Conservation (phyloP, 352 stramenopile species). For the Plasmopara viticola region DNA sequence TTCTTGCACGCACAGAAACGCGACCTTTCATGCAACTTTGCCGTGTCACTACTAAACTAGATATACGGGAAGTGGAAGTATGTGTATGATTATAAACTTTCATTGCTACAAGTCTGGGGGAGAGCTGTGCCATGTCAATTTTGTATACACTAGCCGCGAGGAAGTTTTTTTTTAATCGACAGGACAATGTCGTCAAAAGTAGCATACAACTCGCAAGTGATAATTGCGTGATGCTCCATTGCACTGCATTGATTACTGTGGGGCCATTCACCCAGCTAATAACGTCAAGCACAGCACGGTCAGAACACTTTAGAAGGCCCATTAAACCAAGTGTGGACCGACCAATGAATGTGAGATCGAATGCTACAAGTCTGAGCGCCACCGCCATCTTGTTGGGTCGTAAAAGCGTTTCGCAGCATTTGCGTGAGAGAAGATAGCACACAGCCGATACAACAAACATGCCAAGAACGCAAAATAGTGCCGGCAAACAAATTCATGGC, state of each 20-base stretch:
- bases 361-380: constrained; percentile 11
- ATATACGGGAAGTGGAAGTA: too few species aligned
- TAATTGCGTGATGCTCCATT: constrained; percentile 27
- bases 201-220: constrained; percentile 29
- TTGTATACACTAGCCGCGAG: constrained; percentile 19
- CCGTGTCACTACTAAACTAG: neutral
- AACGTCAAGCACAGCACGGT: neutral
- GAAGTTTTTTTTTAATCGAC: constrained; percentile 50
- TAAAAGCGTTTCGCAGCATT: neutral
- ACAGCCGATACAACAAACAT: constrained; percentile 20
- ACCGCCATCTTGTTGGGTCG: constrained; percentile 7
- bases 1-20: too few species aligned
- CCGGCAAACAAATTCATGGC: constrained; percentile 22
- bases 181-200: constrained; percentile 42
- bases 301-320: constrained; percentile 4
- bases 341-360: constrained; percentile 17
- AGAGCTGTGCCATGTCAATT: constrained; percentile 35
- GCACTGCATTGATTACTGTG: constrained; percentile 5
- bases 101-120: constrained; percentile 15
- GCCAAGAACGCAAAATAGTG: constrained; percentile 15
- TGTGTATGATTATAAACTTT: too few species aligned
- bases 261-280: constrained; percentile 5
- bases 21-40: too few species aligned
- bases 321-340: constrained; percentile 22
- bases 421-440: constrained; percentile 3